Evolutionary conservation across 2,329 filamentous ascomycete genomes (phyloP).

Genomic region (Talaromyces sp.): DNA sequence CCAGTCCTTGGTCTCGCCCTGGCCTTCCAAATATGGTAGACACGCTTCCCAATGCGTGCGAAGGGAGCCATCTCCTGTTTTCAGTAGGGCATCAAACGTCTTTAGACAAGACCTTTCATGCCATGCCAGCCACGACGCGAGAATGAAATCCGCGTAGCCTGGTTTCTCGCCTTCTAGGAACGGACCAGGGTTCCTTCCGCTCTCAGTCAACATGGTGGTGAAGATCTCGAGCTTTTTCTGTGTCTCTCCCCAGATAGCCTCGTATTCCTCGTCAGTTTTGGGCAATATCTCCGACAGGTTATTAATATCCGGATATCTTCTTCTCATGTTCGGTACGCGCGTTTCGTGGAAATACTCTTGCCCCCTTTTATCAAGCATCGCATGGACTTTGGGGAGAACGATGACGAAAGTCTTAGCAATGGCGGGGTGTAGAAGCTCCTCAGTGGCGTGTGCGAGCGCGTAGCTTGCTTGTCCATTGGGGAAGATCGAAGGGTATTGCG

Average conservation of each 20-base stretch:
- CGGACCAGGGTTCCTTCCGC: slow-evolving; percentile 26
- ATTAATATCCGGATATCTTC: slow-evolving; percentile 11
- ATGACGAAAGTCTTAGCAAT: slow-evolving; percentile 5
- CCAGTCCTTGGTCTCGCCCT: slow-evolving; percentile 32
- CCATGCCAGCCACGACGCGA: slow-evolving; percentile 23
- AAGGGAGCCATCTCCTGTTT: slow-evolving; percentile 24
- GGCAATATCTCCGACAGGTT: slow-evolving; percentile 26
- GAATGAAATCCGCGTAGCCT: slow-evolving; percentile 27
- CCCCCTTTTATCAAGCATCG: slow-evolving; percentile 24
- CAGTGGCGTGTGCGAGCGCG: slow-evolving; percentile 23
- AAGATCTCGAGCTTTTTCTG: slow-evolving; percentile 19
- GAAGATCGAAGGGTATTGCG: slow-evolving; percentile 23
- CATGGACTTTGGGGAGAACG: slow-evolving; percentile 21
- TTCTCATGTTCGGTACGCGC: slow-evolving; percentile 21
- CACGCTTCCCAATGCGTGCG: slow-evolving; percentile 25
- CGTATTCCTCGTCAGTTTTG: slow-evolving; percentile 17
- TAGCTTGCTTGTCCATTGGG: slow-evolving; percentile 31
- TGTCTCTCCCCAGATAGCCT: slow-evolving; percentile 16
- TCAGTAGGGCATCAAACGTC: slow-evolving; percentile 21
- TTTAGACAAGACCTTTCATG: slow-evolving; percentile 19
- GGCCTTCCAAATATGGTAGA: slow-evolving; percentile 27
- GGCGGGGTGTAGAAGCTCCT: slow-evolving; percentile 12
- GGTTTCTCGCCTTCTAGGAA: slow-evolving; percentile 30
- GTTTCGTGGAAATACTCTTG: slow-evolving; percentile 27
- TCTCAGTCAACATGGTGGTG: slow-evolving; percentile 24